These are phyloP conservation scores for Chaetomium fimeti DNA, from an alignment of 495 filamentous ascomycete species.

Conservation along the genomic window DNA sequence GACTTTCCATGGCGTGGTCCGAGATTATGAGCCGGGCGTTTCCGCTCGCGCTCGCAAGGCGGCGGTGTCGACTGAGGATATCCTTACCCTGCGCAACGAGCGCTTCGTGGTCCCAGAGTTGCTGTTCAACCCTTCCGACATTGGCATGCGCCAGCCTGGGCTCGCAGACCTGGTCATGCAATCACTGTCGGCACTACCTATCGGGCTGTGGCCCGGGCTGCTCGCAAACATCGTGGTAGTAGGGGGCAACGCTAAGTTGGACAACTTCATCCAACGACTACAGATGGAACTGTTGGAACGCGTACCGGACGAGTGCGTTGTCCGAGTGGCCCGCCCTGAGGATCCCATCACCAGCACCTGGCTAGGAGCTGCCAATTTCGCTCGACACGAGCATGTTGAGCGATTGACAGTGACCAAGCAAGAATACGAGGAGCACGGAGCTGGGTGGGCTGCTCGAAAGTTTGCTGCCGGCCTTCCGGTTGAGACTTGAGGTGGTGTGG, in stretches of 20 bases:
- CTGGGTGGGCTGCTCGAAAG: conserved; percentile 70
- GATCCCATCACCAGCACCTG: conserved; percentile 82
- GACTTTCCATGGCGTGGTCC: conserved; percentile 65
- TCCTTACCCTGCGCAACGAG: conserved; percentile 85
- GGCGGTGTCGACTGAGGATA: conserved; percentile 67
- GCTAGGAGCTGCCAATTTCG: conserved; percentile 76
- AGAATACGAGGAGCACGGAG: conserved; percentile 87
- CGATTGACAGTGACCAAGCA: conserved; percentile 71
- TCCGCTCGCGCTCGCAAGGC: conserved; percentile 59
- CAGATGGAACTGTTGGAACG: conserved; percentile 73
- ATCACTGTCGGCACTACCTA: conserved; percentile 70
- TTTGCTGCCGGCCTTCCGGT: conserved; percentile 52
- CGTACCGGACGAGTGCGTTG: conserved; percentile 72
- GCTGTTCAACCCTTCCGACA: conserved; percentile 79
- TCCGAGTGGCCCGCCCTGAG: conserved; percentile 66
- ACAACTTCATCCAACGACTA: conserved; percentile 80
- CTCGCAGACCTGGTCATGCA: conserved; percentile 79
- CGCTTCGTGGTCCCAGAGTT: conserved; percentile 89
- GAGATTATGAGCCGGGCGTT: conserved; percentile 67
- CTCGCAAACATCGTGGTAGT: conserved; percentile 86
- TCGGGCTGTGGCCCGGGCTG: conserved; percentile 72
- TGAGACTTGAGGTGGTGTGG: conserved; percentile 18
- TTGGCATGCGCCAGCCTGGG: conserved; percentile 83
- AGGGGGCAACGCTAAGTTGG: conserved; percentile 77
- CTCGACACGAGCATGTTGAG: conserved; percentile 62